phyloP scores from a whole-genome alignment of 768 basidiomycete genomes.

The Favolaschia claudopus region DNA sequence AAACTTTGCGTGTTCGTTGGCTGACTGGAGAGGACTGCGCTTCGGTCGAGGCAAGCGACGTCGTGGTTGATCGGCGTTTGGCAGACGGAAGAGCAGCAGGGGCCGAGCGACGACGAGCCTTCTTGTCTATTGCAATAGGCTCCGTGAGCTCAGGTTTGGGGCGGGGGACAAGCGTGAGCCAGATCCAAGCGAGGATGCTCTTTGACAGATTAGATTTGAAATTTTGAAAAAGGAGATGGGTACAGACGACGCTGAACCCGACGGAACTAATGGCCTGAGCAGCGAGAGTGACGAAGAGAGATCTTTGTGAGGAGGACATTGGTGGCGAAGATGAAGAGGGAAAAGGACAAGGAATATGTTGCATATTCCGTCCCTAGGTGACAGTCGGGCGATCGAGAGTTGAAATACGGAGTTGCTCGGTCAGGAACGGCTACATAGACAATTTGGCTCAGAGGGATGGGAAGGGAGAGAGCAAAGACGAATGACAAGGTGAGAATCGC shows the following conservation, averaged over 20 bases:
- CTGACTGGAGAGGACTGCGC: slow-evolving; percentile 2
- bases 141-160: slow-evolving; percentile 21
- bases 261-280: slow-evolving; percentile 32
- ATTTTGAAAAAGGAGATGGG: not conserved
- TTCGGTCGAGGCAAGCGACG: slow-evolving; percentile 3
- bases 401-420: slow-evolving; percentile 10
- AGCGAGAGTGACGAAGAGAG: slow-evolving; percentile 30
- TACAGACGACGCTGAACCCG: slow-evolving; percentile 33
- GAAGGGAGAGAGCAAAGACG: too few species aligned
- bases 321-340: slow-evolving; percentile 1
- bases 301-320: slow-evolving; percentile 22
- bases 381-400: slow-evolving; percentile 8
- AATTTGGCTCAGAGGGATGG: too few species aligned
- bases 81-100: slow-evolving; percentile 24
- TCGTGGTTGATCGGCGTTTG: slow-evolving; percentile 9
- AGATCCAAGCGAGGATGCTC: slow-evolving; percentile 37
- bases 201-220: slow-evolving; percentile 4
- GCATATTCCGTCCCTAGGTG: slow-evolving; percentile 21
- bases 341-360: not conserved
- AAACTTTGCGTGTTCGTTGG: slow-evolving; percentile 25
- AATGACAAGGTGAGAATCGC: too few species aligned
- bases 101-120: slow-evolving; percentile 32
- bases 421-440: too few species aligned
- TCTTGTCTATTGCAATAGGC: slow-evolving; percentile 23
- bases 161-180: slow-evolving; percentile 30